Evolutionary conservation across 1,284 basidiomycete genomes (phyloP), one percentile per base, ranked within the genome.

Genomic region (Caloboletus inedulis): DNA sequence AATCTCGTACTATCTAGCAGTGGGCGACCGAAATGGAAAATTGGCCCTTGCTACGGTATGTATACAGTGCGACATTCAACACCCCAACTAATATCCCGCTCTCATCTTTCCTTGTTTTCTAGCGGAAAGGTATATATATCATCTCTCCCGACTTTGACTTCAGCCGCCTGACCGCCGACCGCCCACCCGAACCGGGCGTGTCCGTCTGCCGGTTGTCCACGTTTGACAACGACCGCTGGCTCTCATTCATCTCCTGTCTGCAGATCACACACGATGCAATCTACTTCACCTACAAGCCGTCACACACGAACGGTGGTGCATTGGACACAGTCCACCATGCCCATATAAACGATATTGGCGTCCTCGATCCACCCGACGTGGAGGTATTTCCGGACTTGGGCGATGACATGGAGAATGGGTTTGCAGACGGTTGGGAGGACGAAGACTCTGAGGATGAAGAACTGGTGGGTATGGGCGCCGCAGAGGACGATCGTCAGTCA

Each of bases 211-310:
- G 68, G 3, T 55, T 78, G 21, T 66, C 71, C 18, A 67, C 66
- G 51, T 76, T 80, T 51, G 71, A 74, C 29, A 59, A 72, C 41
- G 63, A 63, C 0, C 49, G 60, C 6, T 57, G 63, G 43, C 68
- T 82, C 30, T 56, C 52, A 19, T 59, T 61, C 33, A 63, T 84
- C 18, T 72, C 73, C 33, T 86, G 83, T 59, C 69, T 85, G 34
- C 83, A 85, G 62, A 74, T 85, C 66, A 78, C 80, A 3, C 74
- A 79, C 30, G 77, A 77, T 0, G 74, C 74, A 1, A 49, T 81
- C 18, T 81, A 73, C 55, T 62, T 82, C 43, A 79, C 74, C 49
- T 82, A 78, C 73, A 69, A 73, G n/a, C 63, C 65, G 3, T 49
- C 53, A 3, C 35, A 25, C 6, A 12, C 19, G 10, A 45, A 6